Conservation (phyloP, 495 filamentous ascomycete genomes). For the Daldinia decipiens region DNA sequence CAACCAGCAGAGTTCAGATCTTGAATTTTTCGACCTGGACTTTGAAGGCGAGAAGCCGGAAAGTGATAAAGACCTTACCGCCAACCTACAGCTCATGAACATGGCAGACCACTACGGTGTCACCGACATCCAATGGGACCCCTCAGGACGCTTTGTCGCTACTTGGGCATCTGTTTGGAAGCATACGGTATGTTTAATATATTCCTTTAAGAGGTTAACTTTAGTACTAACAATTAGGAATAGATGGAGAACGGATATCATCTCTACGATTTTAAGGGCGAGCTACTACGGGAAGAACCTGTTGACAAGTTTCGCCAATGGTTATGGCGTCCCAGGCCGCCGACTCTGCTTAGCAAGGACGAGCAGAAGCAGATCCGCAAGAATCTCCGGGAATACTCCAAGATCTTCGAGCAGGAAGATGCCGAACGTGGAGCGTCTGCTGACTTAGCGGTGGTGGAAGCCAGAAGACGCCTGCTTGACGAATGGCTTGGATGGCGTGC, state of each 20-base stretch:
- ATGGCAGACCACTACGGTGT: constrained; percentile 95
- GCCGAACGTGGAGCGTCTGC: constrained; percentile 89
- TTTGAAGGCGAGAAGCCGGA: constrained; percentile 97
- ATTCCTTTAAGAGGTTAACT: neutral
- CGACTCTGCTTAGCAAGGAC: constrained; percentile 87
- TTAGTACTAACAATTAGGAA: constrained; percentile 50
- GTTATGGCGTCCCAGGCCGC: constrained; percentile 89
- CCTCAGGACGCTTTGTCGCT: constrained; percentile 91
- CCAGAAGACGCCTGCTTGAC: constrained; percentile 79
- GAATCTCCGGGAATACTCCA: constrained; percentile 96
- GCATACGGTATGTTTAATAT: constrained; percentile 74
- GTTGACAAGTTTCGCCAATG: constrained; percentile 98
- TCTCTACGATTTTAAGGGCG: constrained; percentile 94
- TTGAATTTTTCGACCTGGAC: constrained; percentile 97
- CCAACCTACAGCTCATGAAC: constrained; percentile 92
- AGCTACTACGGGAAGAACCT: constrained; percentile 87
- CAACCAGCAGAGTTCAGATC: constrained; percentile 89
- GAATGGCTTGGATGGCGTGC: constrained; percentile 92
- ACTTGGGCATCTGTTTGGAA: constrained; percentile 95
- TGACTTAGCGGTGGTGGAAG: constrained; percentile 91
- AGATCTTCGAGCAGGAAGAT: constrained; percentile 94
- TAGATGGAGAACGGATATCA: constrained; percentile 99
- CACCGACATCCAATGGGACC: constrained; percentile 98
- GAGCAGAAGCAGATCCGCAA: constrained; percentile 98
- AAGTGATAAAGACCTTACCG: constrained; percentile 90